These are phyloP conservation scores for Populus pruinosa DNA, from an alignment of 345 rosid species.

Conservation along the genomic window DNA sequence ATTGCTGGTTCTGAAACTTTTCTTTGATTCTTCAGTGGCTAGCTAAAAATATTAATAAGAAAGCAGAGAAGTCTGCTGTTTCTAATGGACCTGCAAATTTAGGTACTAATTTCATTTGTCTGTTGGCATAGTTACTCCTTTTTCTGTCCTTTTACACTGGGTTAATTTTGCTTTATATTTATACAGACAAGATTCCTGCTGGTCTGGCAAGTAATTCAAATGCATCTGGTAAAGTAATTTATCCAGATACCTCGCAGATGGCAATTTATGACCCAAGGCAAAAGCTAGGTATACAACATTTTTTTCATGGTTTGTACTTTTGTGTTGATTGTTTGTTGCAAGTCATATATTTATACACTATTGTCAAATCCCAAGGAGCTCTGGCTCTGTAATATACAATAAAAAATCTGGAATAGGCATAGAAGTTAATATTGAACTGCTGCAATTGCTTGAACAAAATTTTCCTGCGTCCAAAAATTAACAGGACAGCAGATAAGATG, in stretches of 20 bases:
- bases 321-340: background rate
- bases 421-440: too few relatives aligned
- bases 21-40: constrained; percentile 53
- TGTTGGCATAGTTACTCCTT: background rate
- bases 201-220: constrained; percentile 35
- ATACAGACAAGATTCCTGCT: constrained; percentile 37
- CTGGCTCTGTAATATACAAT: too few relatives aligned
- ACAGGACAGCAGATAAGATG: too few relatives aligned
- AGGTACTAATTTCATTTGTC: constrained; percentile 36
- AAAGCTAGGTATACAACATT: constrained; percentile 50
- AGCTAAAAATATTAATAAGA: constrained; percentile 61
- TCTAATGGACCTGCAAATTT: constrained; percentile 40
- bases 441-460: too few relatives aligned
- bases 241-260: constrained; percentile 72
- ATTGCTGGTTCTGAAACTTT: constrained; percentile 1
- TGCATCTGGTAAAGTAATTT: constrained; percentile 46
- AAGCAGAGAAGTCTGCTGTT: constrained; percentile 55
- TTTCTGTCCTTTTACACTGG: constrained; percentile 10
- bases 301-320: background rate
- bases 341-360: background rate
- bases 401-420: too few relatives aligned
- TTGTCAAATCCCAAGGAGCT: background rate
- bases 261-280: constrained; percentile 67
- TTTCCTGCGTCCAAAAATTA: too few relatives aligned
- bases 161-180: constrained; percentile 5